These are phyloP conservation scores for Chlamydomonas sphaeroides DNA, from an alignment of 139 green algal species.

Conservation along the genomic window DNA sequence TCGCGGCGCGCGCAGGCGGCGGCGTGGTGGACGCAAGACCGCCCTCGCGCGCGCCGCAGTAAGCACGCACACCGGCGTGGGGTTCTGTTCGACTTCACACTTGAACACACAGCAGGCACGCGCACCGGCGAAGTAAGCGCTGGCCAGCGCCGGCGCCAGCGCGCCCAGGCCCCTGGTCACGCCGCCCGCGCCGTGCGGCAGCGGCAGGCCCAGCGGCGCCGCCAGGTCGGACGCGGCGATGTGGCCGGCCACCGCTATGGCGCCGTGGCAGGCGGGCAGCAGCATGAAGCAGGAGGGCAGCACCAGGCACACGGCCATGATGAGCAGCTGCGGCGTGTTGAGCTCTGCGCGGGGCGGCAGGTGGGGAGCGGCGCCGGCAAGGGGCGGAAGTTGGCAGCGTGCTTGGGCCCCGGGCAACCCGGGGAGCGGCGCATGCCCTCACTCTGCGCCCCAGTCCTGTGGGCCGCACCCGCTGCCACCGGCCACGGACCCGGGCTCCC, in stretches of 20 bases:
- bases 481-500: no score
- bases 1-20: no score
- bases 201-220: neutral
- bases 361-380: neutral
- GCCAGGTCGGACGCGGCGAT: neutral
- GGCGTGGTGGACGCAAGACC: no score
- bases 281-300: conserved; percentile 47
- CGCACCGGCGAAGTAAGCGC: conserved; percentile 38
- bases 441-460: no score
- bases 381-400: no score
- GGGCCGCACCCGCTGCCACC: neutral
- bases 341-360: no score
- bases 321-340: conserved; percentile 33
- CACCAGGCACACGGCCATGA: conserved; percentile 32
- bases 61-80: neutral
- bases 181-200: neutral
- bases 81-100: no score
- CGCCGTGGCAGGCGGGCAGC: conserved; percentile 42
- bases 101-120: neutral
- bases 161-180: neutral
- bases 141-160: conserved; percentile 17
- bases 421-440: neutral
- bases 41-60: no score
- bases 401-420: no score
- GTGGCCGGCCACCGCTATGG: conserved; percentile 2